Evolutionary conservation across 1,284 basidiomycete genomes (phyloP), one percentile per base, ranked within the genome.

Genomic region (Neonothopanus nambi): DNA sequence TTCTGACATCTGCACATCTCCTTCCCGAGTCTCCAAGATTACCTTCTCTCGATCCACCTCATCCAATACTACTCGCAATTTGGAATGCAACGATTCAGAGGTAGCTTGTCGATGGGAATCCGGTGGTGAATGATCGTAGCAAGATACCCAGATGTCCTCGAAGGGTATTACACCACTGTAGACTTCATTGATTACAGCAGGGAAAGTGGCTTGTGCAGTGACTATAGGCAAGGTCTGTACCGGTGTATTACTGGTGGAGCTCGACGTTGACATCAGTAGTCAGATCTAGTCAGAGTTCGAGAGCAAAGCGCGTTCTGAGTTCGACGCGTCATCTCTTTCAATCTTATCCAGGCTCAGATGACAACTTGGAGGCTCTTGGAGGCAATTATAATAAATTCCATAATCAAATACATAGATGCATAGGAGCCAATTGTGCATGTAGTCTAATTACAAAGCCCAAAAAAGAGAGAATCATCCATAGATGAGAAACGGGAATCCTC

Each of bases 91-190:
- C 2, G 84, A 83, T 13, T 69, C 73, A 1, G 64, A 52, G n/a
- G 38, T 38, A 28, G 39, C 13, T 26, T 23, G 12, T 30, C 26
- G 21, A 12, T 3, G 23, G 33, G 50, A n/a, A 40, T 48, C 47
- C 33, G 41, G 21, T 30, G 48, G 36, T 24, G 48, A 41, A 33
- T 50, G 18, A 56, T 78, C 79, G 70, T 91, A 91, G 66, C 82
- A 84, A 0, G 87, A 89, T 2, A 90, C 67, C 88, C 88, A 91
- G 61, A 85, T 78, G 42, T 76, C 76, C 55, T 91, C 88, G 2
- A 67, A 70, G 0, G 82, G 77, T 4, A 87, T 68, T 3, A 77
- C 51, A 6, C 81, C 84, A 18, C 77, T 71, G 28, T 74, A 64
- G 1, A 90, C 78, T 58, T 91, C 88, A 17, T 75, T 67, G 20